Percentiles rank a stretch among this genome's conserved stretches.
phyloP scores from a whole-genome alignment of 768 basidiomycete genomes.

The Termitomyces eurrhizus region DNA sequence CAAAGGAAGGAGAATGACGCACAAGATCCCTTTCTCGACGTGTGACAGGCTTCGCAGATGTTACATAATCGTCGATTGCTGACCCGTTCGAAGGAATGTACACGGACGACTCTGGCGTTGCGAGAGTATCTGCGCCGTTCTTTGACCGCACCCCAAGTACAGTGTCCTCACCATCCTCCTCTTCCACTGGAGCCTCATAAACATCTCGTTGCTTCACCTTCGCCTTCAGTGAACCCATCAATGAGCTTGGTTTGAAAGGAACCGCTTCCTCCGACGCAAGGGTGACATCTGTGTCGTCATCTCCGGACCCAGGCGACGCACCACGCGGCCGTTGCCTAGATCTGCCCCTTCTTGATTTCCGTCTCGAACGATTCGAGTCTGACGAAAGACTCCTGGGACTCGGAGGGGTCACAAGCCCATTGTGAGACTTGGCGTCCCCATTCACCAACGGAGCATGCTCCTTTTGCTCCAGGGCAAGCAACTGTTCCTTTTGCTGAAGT shows the following conservation, averaged over 20 bases:
- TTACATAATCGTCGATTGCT: constrained; percentile 3
- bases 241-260: constrained; percentile 16
- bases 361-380: constrained; percentile 51
- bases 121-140: constrained; percentile 18
- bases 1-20: constrained; percentile 12
- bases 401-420: constrained; percentile 68
- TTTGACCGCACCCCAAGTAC: constrained; percentile 18
- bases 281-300: constrained; percentile 22
- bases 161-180: constrained; percentile 22
- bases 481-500: constrained; percentile 18
- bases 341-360: constrained; percentile 29
- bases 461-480: constrained; percentile 8
- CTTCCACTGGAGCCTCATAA: constrained; percentile 20
- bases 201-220: constrained; percentile 15
- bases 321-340: constrained; percentile 22
- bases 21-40: constrained; percentile 14
- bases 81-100: constrained; percentile 16
- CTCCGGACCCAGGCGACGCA: constrained; percentile 15
- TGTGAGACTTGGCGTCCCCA: constrained; percentile 33
- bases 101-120: constrained; percentile 26
- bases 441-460: constrained; percentile 20
- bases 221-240: constrained; percentile 4
- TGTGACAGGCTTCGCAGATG: constrained; percentile 2
- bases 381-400: constrained; percentile 70
- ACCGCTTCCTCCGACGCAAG: constrained; percentile 32